Evolutionary conservation across 441 rosid genomes (phyloP).

Genomic region (Metrosideros polymorpha): DNA sequence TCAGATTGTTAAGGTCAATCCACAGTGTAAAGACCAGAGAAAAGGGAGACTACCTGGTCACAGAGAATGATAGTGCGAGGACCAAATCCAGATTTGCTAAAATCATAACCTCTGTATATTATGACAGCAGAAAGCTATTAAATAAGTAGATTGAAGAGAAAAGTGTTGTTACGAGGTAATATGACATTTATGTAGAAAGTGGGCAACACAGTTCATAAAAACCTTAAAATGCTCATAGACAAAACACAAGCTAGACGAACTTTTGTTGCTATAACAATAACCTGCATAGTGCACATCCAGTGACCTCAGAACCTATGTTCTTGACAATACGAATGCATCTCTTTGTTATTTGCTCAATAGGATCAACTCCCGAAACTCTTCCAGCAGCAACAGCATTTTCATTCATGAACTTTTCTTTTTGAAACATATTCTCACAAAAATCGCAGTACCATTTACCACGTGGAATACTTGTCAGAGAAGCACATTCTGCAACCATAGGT

Average conservation of each 20-base stretch:
- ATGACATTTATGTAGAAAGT: background rate
- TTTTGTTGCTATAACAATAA: conserved; percentile 11
- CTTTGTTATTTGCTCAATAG: conserved; percentile 59
- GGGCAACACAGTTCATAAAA: background rate
- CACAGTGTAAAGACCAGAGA: background rate
- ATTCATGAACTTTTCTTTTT: conserved; percentile 50
- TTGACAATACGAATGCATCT: conserved; percentile 89
- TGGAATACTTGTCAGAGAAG: conserved; percentile 60
- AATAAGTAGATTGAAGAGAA: conserved; percentile 2
- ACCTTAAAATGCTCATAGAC: background rate
- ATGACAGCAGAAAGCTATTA: background rate
- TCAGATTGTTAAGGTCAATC: background rate
- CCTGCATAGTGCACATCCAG: conserved; percentile 89
- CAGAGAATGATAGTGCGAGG: conserved; percentile 71
- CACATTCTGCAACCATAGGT: conserved; percentile 49
- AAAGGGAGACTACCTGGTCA: conserved; percentile 45
- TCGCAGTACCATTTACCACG: conserved; percentile 91
- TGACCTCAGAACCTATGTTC: conserved; percentile 63
- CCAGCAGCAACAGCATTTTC: conserved; percentile 75
- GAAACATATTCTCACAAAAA: conserved; percentile 66
- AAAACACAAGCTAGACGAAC: background rate
- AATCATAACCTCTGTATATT: conserved; percentile 46
- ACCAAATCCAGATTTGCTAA: conserved; percentile 73
- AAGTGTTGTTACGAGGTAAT: background rate
- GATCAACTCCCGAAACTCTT: conserved; percentile 68